Percentiles rank a stretch among this genome's conserved stretches.
phyloP scores from a whole-genome alignment of 129 eudicot genomes.

The Pseudognaphalium luteoalbum region DNA sequence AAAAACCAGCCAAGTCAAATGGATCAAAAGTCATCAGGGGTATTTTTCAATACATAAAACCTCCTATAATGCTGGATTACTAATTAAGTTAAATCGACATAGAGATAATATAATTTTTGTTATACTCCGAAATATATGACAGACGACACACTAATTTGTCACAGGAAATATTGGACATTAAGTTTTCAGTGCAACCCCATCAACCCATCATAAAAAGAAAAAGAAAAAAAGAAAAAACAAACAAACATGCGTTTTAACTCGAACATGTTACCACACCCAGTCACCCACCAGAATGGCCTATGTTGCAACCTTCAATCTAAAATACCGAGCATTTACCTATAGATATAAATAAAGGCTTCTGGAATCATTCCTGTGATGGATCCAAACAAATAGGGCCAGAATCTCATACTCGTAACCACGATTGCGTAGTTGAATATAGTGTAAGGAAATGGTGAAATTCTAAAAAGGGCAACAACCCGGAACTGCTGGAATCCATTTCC shows the following conservation, averaged over 20 bases:
- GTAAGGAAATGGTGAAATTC: constrained; percentile 95
- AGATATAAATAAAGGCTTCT: constrained; percentile 88
- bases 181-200: not conserved
- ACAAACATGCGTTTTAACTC: not conserved
- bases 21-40: not conserved
- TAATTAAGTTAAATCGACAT: no score
- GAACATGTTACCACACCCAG: not conserved
- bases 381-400: constrained; percentile 91
- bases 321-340: constrained; percentile 46
- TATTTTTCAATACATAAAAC: not conserved
- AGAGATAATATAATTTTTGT: not conserved
- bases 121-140: not conserved
- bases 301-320: not conserved
- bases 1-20: not conserved
- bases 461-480: constrained; percentile 72
- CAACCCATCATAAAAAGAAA: not conserved
- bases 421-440: constrained; percentile 87
- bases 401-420: constrained; percentile 81
- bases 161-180: not conserved
- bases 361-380: constrained; percentile 93
- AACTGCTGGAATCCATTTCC: constrained; percentile 87
- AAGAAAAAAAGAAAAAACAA: no score
- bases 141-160: not conserved
- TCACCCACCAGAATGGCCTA: not conserved
- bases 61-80: not conserved